Percentiles rank a stretch among this genome's conserved stretches.
These are phyloP conservation scores for Russula sp. DNA, from an alignment of 768 basidiomycete genomes.

Conservation along the genomic window DNA sequence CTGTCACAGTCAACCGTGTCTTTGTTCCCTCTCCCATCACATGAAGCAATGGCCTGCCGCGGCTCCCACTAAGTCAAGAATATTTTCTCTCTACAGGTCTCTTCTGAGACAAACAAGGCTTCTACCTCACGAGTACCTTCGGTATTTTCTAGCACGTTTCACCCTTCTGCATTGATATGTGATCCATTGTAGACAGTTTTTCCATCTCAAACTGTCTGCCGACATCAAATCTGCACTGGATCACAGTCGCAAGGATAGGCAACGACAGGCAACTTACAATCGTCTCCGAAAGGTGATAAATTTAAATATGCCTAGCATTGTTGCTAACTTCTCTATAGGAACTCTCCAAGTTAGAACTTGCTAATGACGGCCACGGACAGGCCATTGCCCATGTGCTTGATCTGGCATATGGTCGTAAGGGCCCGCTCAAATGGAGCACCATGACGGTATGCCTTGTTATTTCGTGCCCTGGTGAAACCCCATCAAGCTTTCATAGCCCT, in stretches of 20 bases:
- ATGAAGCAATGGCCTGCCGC: not conserved
- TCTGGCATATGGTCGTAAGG: slow-evolving; percentile 69
- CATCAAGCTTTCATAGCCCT: slow-evolving; percentile 36
- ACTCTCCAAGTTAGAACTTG: slow-evolving; percentile 43
- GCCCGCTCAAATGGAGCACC: slow-evolving; percentile 61
- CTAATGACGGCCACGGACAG: slow-evolving; percentile 41
- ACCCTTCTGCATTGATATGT: not conserved
- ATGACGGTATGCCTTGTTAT: slow-evolving; percentile 43
- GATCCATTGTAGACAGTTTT: slow-evolving; percentile 47
- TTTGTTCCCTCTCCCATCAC: too few species aligned
- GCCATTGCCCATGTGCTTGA: slow-evolving; percentile 56
- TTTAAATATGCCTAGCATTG: not conserved
- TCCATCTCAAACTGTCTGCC: slow-evolving; percentile 49
- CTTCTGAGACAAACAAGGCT: slow-evolving; percentile 36
- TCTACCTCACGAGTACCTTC: slow-evolving; percentile 42
- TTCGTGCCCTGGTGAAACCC: not conserved
- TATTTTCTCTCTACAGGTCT: slow-evolving; percentile 33
- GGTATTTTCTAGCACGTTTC: slow-evolving; percentile 27
- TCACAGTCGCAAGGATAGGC: slow-evolving; percentile 26
- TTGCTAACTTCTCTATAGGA: slow-evolving; percentile 35
- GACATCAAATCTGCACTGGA: slow-evolving; percentile 45
- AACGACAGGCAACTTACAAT: slow-evolving; percentile 38
- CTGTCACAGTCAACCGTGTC: too few species aligned
- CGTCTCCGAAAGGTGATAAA: slow-evolving; percentile 44
- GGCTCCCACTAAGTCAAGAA: slow-evolving; percentile 6